Evolutionary conservation across 768 basidiomycete species (phyloP).

Genomic region (Suillus bovinus): DNA sequence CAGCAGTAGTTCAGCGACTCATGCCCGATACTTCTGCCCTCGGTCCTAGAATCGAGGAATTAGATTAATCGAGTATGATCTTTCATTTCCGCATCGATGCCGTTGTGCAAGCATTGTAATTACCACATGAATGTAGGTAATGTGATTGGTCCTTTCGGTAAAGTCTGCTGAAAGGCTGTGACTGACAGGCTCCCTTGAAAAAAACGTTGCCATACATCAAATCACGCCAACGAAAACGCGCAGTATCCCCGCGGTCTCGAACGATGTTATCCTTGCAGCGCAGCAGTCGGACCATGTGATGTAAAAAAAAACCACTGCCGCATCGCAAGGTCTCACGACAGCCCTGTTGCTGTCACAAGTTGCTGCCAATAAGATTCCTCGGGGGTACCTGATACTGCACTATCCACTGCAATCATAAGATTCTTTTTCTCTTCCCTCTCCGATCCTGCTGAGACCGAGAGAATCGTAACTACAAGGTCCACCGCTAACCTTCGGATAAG

Average conservation of each 20-base stretch:
- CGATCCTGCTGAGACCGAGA: conserved; percentile 17
- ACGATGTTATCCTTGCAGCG: neutral
- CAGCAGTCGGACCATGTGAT: neutral
- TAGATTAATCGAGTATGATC: neutral
- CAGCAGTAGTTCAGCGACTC: neutral
- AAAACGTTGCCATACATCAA: neutral
- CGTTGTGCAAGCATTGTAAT: neutral
- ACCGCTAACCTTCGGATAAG: conserved; percentile 58
- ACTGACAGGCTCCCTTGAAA: conserved; percentile 1
- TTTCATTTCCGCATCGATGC: conserved; percentile 7
- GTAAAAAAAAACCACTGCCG: neutral
- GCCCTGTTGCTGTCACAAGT: conserved; percentile 30
- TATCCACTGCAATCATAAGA: conserved; percentile 24
- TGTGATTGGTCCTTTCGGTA: neutral
- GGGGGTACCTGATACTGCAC: conserved; percentile 28
- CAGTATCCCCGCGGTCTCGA: neutral
- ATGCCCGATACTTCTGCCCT: neutral
- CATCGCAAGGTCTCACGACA: conserved; percentile 12
- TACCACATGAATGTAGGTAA: neutral
- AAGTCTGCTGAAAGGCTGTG: neutral
- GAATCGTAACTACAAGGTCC: conserved; percentile 52
- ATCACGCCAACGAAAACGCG: neutral
- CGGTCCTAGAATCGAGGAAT: neutral
- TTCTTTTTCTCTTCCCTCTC: conserved; percentile 16
- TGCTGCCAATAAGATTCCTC: conserved; percentile 33